Conservation (phyloP, 768 basidiomycete genomes). For the Pulveroboletus frians region DNA sequence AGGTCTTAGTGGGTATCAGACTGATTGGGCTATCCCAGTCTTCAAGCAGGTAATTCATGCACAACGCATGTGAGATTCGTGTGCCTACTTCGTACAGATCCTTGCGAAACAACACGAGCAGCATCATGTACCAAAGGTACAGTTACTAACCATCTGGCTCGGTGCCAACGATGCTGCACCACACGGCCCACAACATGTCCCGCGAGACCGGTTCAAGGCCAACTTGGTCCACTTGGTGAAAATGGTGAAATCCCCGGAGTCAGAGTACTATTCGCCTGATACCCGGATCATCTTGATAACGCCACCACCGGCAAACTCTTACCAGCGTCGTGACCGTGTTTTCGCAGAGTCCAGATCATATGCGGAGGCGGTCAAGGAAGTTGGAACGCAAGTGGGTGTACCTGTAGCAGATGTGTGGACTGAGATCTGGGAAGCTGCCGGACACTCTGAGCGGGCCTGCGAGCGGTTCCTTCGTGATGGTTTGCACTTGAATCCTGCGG, state of each 20-base stretch:
- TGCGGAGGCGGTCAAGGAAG: constrained; percentile 61
- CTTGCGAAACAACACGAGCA: constrained; percentile 50
- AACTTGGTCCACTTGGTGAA: constrained; percentile 63
- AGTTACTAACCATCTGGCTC: constrained; percentile 82
- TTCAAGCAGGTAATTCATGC: constrained; percentile 55
- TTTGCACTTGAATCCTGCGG: constrained; percentile 70
- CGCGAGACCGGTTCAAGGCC: constrained; percentile 55
- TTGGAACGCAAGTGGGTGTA: constrained; percentile 41
- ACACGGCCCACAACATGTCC: constrained; percentile 50
- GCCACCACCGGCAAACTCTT: constrained; percentile 76
- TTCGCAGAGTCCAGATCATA: constrained; percentile 65
- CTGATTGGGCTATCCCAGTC: constrained; percentile 78
- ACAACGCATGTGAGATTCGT: constrained; percentile 26
- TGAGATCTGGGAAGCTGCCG: constrained; percentile 68
- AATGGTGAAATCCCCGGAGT: constrained; percentile 56
- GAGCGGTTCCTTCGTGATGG: constrained; percentile 63
- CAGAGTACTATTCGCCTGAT: constrained; percentile 59
- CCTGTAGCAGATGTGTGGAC: constrained; percentile 69
- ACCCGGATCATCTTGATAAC: constrained; percentile 79
- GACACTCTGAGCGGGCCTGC: constrained; percentile 49
- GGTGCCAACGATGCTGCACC: constrained; percentile 86
- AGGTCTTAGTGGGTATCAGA: constrained; percentile 81
- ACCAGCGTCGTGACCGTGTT: constrained; percentile 49
- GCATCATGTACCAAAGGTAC: constrained; percentile 51
- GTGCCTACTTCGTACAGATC: constrained; percentile 36